Conservation (phyloP, 805 yeast species). For the Wickerhamomyces ciferrii region DNA sequence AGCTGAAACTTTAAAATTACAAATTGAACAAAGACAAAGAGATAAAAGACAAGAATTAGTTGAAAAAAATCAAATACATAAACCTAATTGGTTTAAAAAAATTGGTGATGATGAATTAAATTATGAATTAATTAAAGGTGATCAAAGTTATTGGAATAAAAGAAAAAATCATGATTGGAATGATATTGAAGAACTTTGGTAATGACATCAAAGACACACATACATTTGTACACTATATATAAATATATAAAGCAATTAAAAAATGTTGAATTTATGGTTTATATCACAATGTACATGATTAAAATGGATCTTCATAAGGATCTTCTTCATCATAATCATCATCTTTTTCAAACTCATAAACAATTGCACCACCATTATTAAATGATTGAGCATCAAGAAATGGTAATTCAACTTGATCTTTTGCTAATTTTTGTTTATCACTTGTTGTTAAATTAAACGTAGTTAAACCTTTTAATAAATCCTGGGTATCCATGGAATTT, state of each 20-base stretch:
- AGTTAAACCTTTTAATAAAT: constrained; percentile 64
- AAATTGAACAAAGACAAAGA: constrained; percentile 78
- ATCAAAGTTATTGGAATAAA: constrained; percentile 71
- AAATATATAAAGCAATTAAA: background rate
- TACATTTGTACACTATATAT: no score
- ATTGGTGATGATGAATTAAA: constrained; percentile 25
- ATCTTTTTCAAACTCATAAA: constrained; percentile 91
- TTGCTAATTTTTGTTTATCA: constrained; percentile 68
- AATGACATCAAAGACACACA: no score
- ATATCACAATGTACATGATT: constrained; percentile 5
- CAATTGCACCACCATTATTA: constrained; percentile 86
- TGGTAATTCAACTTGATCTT: constrained; percentile 87
- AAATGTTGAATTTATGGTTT: background rate
- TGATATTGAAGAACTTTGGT: constrained; percentile 55
- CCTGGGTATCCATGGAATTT: constrained; percentile 38
- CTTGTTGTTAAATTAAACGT: constrained; percentile 83
- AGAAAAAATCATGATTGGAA: constrained; percentile 62
- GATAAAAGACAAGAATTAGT: constrained; percentile 58
- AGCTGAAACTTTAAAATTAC: constrained; percentile 68
- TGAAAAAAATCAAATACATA: constrained; percentile 36
- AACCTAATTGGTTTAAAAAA: constrained; percentile 59
- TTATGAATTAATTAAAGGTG: constrained; percentile 57
- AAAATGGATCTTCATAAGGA: constrained; percentile 95
- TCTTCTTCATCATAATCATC: constrained; percentile 98
- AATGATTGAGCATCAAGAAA: constrained; percentile 82